Base-by-base conservation (phyloP, 306 rosid genomes). In the Quercus glauca region DNA sequence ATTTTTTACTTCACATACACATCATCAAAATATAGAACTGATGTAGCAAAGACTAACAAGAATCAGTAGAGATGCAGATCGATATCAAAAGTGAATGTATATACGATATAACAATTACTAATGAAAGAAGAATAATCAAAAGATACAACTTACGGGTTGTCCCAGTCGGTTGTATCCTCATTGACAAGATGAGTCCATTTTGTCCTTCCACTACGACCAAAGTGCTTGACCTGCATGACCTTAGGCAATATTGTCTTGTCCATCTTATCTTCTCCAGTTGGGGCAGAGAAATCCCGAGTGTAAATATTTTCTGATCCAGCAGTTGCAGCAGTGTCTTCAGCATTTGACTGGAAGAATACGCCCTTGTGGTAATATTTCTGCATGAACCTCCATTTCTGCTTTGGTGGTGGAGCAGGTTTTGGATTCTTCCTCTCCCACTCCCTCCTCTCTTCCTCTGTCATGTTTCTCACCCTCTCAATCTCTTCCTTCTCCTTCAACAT, bases 401-500 rank as follows among this genome's bases (percentile, higher is more conserved):
- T 94, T 28, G 86, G 28, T 53, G 65, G 25, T 64, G 80, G 79
- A 43, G 92, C 78, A 33, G 92, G 65, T 84, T 88, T 92, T 0
- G 94, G 97, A 85, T 94, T 92, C 91, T 80, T 92, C 87, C 97
- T 94, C 81, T 94, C 98, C 97, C 98, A 92, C 57, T 94, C 97
- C 78, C 97, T 92, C 87, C 97, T 87, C 83, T 94, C 97, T 82
- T 94, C 98, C 89, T 91, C 97, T 7, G 97, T 91, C 98, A 94
- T 94, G 45, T 41, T 41, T 41, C 45, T 41, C 45, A 41, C 45
- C 45, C 45, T 41, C 45, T 41, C 45, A 41, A 78, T 89, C 92
- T 81, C 97, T 89, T 83, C 91, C 79, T 89, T 94, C 92, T 89
- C 89, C 45, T 37, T 37, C 83, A 92, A 64, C 88, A 89, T 80